A percentile compares a stretch with the other conserved stretches of the same genome.
Conservation (phyloP, 371 early-diverging fungal genomes). For the Mucor racemosus region DNA sequence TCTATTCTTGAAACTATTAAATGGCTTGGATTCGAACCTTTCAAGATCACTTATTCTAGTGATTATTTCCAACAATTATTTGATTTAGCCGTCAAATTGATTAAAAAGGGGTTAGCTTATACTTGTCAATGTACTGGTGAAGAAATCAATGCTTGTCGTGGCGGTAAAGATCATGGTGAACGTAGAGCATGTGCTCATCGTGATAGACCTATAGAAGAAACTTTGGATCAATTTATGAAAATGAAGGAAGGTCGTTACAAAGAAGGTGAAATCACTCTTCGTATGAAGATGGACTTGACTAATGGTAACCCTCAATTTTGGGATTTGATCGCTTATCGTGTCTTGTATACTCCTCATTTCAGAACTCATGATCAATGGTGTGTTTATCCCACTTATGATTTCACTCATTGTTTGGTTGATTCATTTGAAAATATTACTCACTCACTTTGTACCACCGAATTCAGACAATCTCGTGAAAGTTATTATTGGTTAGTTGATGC, state of each 20-base stretch:
- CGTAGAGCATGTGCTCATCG: conserved; percentile 93
- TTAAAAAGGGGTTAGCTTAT: conserved; percentile 94
- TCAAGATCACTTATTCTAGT: conserved; percentile 94
- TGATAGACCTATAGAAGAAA: conserved; percentile 92
- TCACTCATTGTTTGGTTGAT: conserved; percentile 98
- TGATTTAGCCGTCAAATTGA: conserved; percentile 91
- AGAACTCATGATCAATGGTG: conserved; percentile 95
- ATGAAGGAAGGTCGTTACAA: conserved; percentile 98
- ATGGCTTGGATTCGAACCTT: conserved; percentile 99
- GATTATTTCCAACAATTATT: conserved; percentile 97
- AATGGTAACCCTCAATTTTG: conserved; percentile 99
- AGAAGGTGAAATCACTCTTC: conserved; percentile 92
- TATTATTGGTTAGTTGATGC: conserved; percentile 99
- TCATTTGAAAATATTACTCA: conserved; percentile 99
- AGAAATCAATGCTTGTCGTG: conserved; percentile 91
- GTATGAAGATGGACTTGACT: conserved; percentile 99
- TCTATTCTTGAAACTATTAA: conserved; percentile 95
- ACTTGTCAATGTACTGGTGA: conserved; percentile 97
- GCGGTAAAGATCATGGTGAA: conserved; percentile 88
- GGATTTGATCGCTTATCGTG: conserved; percentile 99
- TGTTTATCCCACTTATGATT: conserved; percentile 99
- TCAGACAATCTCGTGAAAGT: conserved; percentile 91
- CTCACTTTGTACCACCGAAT: conserved; percentile 99
- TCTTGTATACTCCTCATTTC: conserved; percentile 91
- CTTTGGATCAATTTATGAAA: conserved; percentile 91